Percentiles rank a stretch among this genome's conserved stretches.
Conservation (phyloP, 306 rosid species). For the peach (Prunus persica) region Prunus_persica_NCBIv2 NC_034009.1:42735001-42735500, state of each 20-base stretch:
- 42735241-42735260: neutral
- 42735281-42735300: neutral
- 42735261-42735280: neutral
- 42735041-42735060: slow-evolving; percentile 1
- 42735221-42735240: neutral
- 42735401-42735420: neutral
- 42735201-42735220: neutral
- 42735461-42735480: neutral
- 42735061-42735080: neutral
- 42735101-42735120: slow-evolving; percentile 20
- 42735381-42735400: neutral
- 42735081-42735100: neutral
- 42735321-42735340: neutral
- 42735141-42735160: slow-evolving; percentile 3
- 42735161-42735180: neutral
- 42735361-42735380: neutral
- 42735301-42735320: neutral
- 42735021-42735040: slow-evolving; percentile 6
- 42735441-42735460: neutral
- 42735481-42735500: neutral
- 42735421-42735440: neutral
- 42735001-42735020: neutral
- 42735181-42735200: neutral
- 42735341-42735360: neutral
- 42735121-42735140: neutral